A percentile compares a stretch with the other conserved stretches of the same genome.
phyloP scores from a whole-genome alignment of 2,329 filamentous ascomycete genomes.

The Cordyceps pruinosa region DNA sequence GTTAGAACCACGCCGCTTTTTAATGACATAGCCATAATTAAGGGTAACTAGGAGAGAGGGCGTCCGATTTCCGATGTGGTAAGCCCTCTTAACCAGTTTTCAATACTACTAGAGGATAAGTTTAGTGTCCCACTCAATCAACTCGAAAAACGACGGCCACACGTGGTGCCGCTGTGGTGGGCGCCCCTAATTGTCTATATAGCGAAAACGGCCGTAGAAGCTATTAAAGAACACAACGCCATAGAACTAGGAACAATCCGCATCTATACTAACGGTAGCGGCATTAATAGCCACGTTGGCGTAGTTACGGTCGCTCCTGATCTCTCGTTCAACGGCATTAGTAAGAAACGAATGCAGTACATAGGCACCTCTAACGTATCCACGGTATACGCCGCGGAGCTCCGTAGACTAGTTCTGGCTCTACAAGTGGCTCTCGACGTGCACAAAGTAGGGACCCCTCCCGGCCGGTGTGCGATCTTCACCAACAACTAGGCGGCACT shows the following conservation, averaged over 20 bases:
- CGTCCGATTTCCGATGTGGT: neutral
- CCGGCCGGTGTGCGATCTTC: constrained; percentile 1
- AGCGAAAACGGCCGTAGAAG: neutral
- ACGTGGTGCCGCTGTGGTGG: neutral
- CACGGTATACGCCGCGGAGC: constrained; percentile 10
- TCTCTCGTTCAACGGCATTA: neutral
- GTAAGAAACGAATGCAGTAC: neutral
- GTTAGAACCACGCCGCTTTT: constrained; percentile 16
- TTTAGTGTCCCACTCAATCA: neutral
- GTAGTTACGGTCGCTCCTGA: constrained; percentile 4
- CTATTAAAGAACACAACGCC: neutral
- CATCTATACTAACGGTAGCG: constrained; percentile 8
- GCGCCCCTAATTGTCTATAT: neutral
- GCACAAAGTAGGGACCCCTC: neutral
- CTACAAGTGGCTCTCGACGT: constrained; percentile 2
- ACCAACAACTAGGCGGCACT: constrained; percentile 12
- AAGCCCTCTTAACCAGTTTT: neutral
- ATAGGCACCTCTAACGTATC: constrained; percentile 5
- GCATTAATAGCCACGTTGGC: constrained; percentile 6
- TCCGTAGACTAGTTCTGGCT: constrained; percentile 10
- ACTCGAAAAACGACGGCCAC: neutral
- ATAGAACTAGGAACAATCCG: neutral
- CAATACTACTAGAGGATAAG: neutral
- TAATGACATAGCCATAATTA: neutral
- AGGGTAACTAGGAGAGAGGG: neutral